Base-by-base conservation (phyloP, 2,329 filamentous ascomycete genomes). In the Hirsutella rhossiliensis region DNA sequence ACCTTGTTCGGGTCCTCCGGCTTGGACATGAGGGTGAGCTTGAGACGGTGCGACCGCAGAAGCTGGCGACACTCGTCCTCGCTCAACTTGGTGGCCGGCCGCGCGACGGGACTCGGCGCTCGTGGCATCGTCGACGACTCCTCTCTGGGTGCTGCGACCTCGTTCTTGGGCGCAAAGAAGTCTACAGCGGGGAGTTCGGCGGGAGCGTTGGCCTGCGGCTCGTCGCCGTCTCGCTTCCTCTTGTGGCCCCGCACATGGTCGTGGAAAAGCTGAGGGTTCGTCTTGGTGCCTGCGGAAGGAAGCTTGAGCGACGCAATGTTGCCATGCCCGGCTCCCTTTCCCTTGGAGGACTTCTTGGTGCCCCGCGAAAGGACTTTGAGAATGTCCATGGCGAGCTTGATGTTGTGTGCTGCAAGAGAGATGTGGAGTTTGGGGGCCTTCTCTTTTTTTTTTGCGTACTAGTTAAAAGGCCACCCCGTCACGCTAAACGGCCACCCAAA, bases 31-130 rank as follows among this genome's bases (percentile, higher is more conserved):
- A 94, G 68, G 0, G 84, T 86, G 34, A 94, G 75, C 62, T 95
- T 95, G 51, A 96, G 71, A 50, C 88, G 84, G 62, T 95, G 87
- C 45, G 80, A 82, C 48, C 81, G 80, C 48, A 95, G 65, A 11
- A 90, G 70, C 47, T 81, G 77, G 53, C 82, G 81, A 53, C 85
- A 82, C 58, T 89, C 78, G 45, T 83, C 80, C 54, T 84, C 74
- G 53, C 78, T 76, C 52, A 87, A 52, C 43, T 64, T 58, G 43
- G 57, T 57, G 15, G 58, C 54, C 11, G 54, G 49, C 11, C 49
- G 38, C 3, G 50, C 48, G 5, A 40, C 45, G 12, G 63, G 60
- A 18, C 60, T 60, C 13, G 54, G 48, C 51, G 43, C 54, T 45
- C 48, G 58, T 40, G 54, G 39, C 45, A 53, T 45, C 36, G 58